Base-by-base conservation (phyloP, 129 eudicot genomes). In the Escallonia rubra region DNA sequence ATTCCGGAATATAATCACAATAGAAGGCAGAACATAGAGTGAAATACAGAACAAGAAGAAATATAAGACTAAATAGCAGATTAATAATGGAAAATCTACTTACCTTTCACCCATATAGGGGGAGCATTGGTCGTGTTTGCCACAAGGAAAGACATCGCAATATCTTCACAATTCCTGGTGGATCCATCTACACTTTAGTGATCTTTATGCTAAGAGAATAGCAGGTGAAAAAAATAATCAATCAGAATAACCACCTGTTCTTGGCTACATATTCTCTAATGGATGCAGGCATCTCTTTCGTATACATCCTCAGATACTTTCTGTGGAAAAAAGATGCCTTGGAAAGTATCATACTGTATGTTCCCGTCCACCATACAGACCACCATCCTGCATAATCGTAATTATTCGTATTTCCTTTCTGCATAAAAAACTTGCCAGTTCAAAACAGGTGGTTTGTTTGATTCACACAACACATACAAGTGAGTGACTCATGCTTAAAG, bases 321-420 rank as follows among this genome's bases (percentile, higher is more conserved):
- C 68, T 64, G 49, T 90, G 96, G 73, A 90, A 90, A 60, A 90
- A 90, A 5, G 96, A 88, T 55, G 96, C 96, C 79, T 90, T 90
- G 1, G 90, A 86, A 54, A 90, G 96, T 57, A 90, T 84, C 90
- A 86, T 90, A 69, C 94, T 90, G 70, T 90, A 90, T 53, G 88
- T 81, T 53, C 94, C 94, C 10, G 78, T 90, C 90, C 94, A 83
- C 96, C 96, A 90, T 61, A 86, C 94, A 57, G 94, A 84, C 94
- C 94, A 90, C 96, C 94, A 86, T 60, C 96, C 96, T 42, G 90
- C 89, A 68, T 90, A 90, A 10, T 64, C 47, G 23, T 76, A 90
- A 12, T 76, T 57, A 52, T 75, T 67, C 58, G 43, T 57, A 41
- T 76, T 66, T 45, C 71, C 87, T 69, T 83, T 77, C 93, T 89